Conservation (phyloP, 495 filamentous ascomycete genomes). For the Daldinia bambusicola region DNA sequence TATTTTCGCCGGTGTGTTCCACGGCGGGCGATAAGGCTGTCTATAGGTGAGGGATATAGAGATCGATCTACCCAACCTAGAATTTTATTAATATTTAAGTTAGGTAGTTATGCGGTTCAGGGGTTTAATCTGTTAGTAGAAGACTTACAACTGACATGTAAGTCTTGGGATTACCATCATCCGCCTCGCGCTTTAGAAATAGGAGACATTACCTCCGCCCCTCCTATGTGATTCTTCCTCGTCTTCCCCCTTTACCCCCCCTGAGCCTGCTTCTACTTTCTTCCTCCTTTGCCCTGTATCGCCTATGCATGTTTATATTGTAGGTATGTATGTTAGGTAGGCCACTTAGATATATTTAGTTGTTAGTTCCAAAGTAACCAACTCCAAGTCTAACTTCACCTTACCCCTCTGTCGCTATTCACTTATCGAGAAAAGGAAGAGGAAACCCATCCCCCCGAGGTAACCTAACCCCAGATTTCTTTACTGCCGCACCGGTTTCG, state of each 20-base stretch:
- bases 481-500: constrained; percentile 21
- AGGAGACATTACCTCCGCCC: constrained; percentile 21
- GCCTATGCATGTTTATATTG: not conserved
- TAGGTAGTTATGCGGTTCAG: not conserved
- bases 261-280: not conserved
- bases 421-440: constrained; percentile 2
- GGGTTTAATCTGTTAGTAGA: not conserved
- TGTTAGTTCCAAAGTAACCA: constrained; percentile 2
- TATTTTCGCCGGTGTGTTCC: constrained; percentile 26
- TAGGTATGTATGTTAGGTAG: constrained; percentile 4
- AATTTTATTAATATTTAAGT: not conserved
- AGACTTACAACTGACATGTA: not conserved
- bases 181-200: constrained; percentile 12
- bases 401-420: not conserved
- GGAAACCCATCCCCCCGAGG: constrained; percentile 4
- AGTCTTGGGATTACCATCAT: constrained; percentile 8
- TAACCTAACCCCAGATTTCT: constrained; percentile 36
- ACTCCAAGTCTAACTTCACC: constrained; percentile 10
- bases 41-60: constrained; percentile 5
- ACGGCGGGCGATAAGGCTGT: constrained; percentile 2
- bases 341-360: not conserved
- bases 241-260: no score
- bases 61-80: constrained; percentile 2
- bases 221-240: not conserved
- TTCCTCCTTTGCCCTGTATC: not conserved